Evolutionary conservation across 2,329 filamentous ascomycete genomes (phyloP), one percentile per base, ranked within the genome.

Genomic region (Phialocephala sp.): DNA sequence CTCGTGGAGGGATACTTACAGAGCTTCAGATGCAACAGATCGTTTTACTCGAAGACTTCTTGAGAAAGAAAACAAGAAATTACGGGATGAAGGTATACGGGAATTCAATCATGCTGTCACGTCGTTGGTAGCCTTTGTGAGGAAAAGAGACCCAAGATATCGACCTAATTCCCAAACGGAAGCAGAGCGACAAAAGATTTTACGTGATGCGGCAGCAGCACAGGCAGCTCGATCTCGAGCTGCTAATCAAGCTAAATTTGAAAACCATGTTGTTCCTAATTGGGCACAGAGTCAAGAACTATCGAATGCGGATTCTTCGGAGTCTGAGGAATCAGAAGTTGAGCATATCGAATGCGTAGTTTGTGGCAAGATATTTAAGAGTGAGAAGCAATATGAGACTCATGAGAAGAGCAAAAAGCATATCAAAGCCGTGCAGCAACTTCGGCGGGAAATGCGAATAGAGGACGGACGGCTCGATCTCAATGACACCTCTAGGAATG

Each of bases 401-500:
- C 95, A 99, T 74, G 94, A 97, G 80, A 93, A 91, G 80, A 98
- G 94, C 82, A 99, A 97, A 78, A 99, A 98, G 79, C 95, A 99
- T 74, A 79, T 89, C 67, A 98, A 97, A 76, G 90, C 93, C 2
- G 85, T 97, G 8, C 89, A 94, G 71, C 87, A 93, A 67, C 79
- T 99, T 45, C 88, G 88, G 73, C 85, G 87, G 73, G 89, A 95
- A 76, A 97, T 99, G 93, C 87, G 85, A 72, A 88, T 89, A 72
- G 91, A 99, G 73, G 90, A 94, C 72, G 81, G 83, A 56, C 83
- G 88, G 58, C 77, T 93, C 9, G 79, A 85, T 50, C 74, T 89
- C 4, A 76, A 80, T 60, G 68, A 72, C 1, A 68, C 65, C 15
- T 56, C 50, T 43, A 61, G 57, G 32, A 62, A 54, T 47, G 32